These are phyloP conservation scores for Trichoderma lentiforme DNA, from an alignment of 2,329 filamentous ascomycete genomes.

Conservation along the genomic window DNA sequence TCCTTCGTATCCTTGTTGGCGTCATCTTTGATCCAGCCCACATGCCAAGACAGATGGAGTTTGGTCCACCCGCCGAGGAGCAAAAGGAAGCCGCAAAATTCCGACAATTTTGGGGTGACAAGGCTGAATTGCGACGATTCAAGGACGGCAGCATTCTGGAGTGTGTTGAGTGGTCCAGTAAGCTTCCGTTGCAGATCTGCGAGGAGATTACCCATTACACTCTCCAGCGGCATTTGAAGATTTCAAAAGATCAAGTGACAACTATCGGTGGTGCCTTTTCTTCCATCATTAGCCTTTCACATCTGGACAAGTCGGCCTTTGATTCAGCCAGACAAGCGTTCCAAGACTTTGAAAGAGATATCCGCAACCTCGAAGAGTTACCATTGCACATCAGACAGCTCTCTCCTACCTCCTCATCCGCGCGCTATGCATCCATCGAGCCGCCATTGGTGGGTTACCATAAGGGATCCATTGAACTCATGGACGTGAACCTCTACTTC, in stretches of 20 bases:
- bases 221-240: slow-evolving; percentile 64
- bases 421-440: slow-evolving; percentile 68
- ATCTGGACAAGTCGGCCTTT: slow-evolving; percentile 57
- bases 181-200: slow-evolving; percentile 62
- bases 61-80: slow-evolving; percentile 81
- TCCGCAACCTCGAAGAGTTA: slow-evolving; percentile 75
- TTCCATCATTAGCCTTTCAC: slow-evolving; percentile 44
- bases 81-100: slow-evolving; percentile 79
- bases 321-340: slow-evolving; percentile 68
- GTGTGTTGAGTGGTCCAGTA: slow-evolving; percentile 78
- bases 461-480: slow-evolving; percentile 49
- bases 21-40: slow-evolving; percentile 71
- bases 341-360: slow-evolving; percentile 67
- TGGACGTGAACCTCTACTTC: slow-evolving; percentile 83
- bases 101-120: slow-evolving; percentile 91
- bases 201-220: slow-evolving; percentile 77
- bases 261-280: slow-evolving; percentile 51
- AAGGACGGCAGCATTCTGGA: slow-evolving; percentile 93
- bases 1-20: slow-evolving; percentile 55
- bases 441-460: slow-evolving; percentile 41
- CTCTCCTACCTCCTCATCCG: slow-evolving; percentile 64
- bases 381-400: slow-evolving; percentile 85
- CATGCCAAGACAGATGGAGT: slow-evolving; percentile 74
- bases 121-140: slow-evolving; percentile 88
- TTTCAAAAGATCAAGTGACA: slow-evolving; percentile 51